A percentile compares a stretch with the other conserved stretches of the same genome.
Evolutionary conservation across 2,329 filamentous ascomycete species (phyloP).

Genomic region (Tolypocladium pustulatum): DNA sequence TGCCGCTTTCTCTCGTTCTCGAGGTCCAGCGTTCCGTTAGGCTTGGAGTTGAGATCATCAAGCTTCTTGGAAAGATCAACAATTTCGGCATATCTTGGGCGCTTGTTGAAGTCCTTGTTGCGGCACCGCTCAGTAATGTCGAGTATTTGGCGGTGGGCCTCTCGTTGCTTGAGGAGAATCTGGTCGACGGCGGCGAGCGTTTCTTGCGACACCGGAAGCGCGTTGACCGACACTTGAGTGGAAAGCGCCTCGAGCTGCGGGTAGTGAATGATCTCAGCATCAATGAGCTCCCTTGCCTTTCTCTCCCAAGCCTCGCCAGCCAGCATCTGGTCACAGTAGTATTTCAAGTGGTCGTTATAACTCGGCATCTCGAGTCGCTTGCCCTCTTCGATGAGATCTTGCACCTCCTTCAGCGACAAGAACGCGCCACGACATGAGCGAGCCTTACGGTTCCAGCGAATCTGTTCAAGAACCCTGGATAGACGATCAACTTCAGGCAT

Average conservation of each 20-base stretch:
- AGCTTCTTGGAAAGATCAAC: conserved; percentile 79
- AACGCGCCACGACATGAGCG: conserved; percentile 51
- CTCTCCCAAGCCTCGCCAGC: conserved; percentile 82
- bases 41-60: conserved; percentile 85
- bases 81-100: conserved; percentile 85
- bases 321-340: conserved; percentile 64
- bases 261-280: conserved; percentile 86
- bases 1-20: conserved; percentile 91
- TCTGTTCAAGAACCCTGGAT: conserved; percentile 69
- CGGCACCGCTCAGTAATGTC: conserved; percentile 71
- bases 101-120: conserved; percentile 61
- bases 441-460: conserved; percentile 81
- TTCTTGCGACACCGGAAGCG: conserved; percentile 70
- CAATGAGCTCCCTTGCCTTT: conserved; percentile 86
- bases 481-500: conserved; percentile 79
- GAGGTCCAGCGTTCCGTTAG: conserved; percentile 78
- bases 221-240: conserved; percentile 59
- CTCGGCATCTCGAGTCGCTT: conserved; percentile 66
- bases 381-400: conserved; percentile 67
- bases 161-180: conserved; percentile 89
- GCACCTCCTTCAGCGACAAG: conserved; percentile 68
- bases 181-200: conserved; percentile 78
- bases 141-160: conserved; percentile 81
- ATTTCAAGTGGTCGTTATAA: conserved; percentile 69
- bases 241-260: conserved; percentile 89